Base-by-base conservation (phyloP, 352 stramenopile species). In the Phytopythium chamaehyphon region DNA sequence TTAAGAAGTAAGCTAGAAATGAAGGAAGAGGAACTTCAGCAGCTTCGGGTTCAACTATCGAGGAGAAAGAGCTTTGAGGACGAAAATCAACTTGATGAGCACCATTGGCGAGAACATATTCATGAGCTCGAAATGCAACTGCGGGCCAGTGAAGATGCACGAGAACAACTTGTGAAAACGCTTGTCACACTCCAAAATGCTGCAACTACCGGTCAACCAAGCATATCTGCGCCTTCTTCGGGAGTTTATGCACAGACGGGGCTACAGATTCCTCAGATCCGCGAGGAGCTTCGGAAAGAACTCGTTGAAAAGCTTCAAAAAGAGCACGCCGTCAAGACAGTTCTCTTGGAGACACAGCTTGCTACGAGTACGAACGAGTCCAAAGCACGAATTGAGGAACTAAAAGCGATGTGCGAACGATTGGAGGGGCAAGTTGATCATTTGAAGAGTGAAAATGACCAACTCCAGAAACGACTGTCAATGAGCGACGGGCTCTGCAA, bases 131-230 rank as follows among this genome's bases (percentile, higher is more conserved):
- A 70, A 36, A 44, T 53, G 21, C 80, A 93, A 35, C 51, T 93
- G 31, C 57, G 71, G 57, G 71, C 73, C 8, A 93, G 83, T 28
- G 83, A 93, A 64, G 73, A 78, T 23, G 76, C 78, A 45, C 76
- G 83, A 8, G 65, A 57, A 1, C 66, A 83, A 23, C 50, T 93
- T 40, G 65, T 86, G 22, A 56, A 80, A 38, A 88, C 76, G 18
- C 57, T 90, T 38, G 71, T 57, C 12, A 66, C 69, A 0, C 47
- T 89, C 1, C 73, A 86, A 37, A 69, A 47, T 15, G 31, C 71
- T 16, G 38, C 9, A 2, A 19, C 16, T 19, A n/a, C 18, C 6
- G 22, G 21, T n/a, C 31, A 9, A 19, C 23, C 4, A 12, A 42
- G 16, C 18, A 9, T 33, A 10, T 9, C 28, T 33, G 28, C 9